These are phyloP conservation scores for Tolypocladium nubicola DNA, from an alignment of 2,329 filamentous ascomycete species.

Conservation along the genomic window DNA sequence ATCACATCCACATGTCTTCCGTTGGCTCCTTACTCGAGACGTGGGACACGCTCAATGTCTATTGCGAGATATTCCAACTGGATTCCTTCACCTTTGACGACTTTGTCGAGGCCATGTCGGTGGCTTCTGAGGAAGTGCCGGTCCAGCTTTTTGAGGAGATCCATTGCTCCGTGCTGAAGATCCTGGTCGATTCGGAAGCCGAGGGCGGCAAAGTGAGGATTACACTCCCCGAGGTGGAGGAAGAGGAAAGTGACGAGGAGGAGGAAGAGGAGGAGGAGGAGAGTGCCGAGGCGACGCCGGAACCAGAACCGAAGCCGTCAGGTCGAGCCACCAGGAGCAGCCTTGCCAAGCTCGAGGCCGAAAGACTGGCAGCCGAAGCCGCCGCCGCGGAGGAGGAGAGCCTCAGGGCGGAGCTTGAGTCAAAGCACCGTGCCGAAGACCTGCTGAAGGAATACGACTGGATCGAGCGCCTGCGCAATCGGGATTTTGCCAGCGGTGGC, in stretches of 20 bases:
- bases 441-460: conserved; percentile 67
- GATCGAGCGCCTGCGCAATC: conserved; percentile 73
- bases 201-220: conserved; percentile 74
- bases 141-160: conserved; percentile 85
- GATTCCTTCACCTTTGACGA: conserved; percentile 98
- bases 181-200: conserved; percentile 65
- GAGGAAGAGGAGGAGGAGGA: conserved; percentile 49
- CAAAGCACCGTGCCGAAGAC: conserved; percentile 62
- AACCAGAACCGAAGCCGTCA: conserved; percentile 57
- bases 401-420: conserved; percentile 34
- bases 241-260: conserved; percentile 58
- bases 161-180: conserved; percentile 83
- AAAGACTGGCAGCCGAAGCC: conserved; percentile 51
- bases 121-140: conserved; percentile 60
- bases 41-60: conserved; percentile 98
- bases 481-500: conserved; percentile 77
- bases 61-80: conserved; percentile 84
- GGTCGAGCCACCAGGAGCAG: conserved; percentile 76
- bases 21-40: conserved; percentile 80
- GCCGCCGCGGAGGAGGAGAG: conserved; percentile 41
- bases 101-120: conserved; percentile 77
- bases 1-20: conserved; percentile 67
- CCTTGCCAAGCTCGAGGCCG: conserved; percentile 69
- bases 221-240: conserved; percentile 62
- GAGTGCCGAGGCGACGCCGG: conserved; percentile 46